These are phyloP conservation scores for Euphrasia confusa DNA, from an alignment of 257 asterid species.

Conservation along the genomic window DNA sequence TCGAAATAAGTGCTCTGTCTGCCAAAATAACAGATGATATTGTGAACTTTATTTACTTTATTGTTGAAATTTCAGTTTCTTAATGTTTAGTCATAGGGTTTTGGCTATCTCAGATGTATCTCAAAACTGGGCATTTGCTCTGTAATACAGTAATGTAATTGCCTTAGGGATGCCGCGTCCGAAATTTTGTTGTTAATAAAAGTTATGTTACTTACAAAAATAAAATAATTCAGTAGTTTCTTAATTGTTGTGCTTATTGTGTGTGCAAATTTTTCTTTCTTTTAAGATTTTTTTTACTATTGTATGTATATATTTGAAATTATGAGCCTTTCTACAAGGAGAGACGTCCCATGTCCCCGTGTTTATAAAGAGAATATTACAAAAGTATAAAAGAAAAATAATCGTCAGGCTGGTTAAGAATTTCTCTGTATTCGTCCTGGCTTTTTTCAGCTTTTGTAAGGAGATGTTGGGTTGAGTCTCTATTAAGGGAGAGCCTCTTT, in stretches of 20 bases:
- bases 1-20: neutral
- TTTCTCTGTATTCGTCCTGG: slow-evolving; percentile 4
- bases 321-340: slow-evolving; percentile 1
- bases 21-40: neutral
- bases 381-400: neutral
- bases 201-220: too few relatives aligned
- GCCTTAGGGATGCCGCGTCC: too few relatives aligned
- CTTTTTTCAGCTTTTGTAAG: slow-evolving; percentile 14
- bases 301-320: neutral
- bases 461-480: neutral
- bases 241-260: too few relatives aligned
- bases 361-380: neutral
- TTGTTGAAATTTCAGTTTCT: neutral
- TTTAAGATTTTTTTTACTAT: too few relatives aligned
- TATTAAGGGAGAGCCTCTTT: too few relatives aligned
- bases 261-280: too few relatives aligned
- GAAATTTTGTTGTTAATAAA: too few relatives aligned
- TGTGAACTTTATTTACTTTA: slow-evolving; percentile 2
- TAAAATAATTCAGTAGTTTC: too few relatives aligned
- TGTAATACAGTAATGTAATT: too few relatives aligned
- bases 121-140: too few relatives aligned
- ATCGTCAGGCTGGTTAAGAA: neutral
- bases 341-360: neutral
- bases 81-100: too few relatives aligned
- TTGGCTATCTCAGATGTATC: too few relatives aligned